Base-by-base conservation (phyloP, 805 yeast genomes). In the Hanseniaspora vineae region DNA sequence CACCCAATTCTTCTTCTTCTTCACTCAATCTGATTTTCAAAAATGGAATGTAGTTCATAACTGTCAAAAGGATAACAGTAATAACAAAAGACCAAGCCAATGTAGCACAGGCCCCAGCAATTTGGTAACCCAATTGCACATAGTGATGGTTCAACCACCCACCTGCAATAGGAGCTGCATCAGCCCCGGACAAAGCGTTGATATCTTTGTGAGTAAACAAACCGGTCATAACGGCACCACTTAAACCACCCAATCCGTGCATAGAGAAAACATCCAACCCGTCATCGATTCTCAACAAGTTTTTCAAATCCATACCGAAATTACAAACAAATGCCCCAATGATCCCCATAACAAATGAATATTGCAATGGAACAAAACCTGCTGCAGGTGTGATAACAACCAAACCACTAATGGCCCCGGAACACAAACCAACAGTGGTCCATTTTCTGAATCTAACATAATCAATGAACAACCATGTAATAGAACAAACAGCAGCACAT, bases 351-450 rank as follows among this genome's bases (percentile, higher is more conserved):
- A 84, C 77, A 42, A 87, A 80, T 2, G 96, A 77, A 50, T 88
- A 78, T 78, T 89, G 90, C 49, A 90, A 80, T 49, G 97, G 97
- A 45, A 90, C 96, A 61, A 71, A 89, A 53, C 97, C 97, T 18
- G 97, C 97, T 53, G 90, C 97, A 44, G 98, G 97, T 2, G 97
- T 90, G 53, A 90, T 81, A 61, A 92, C 92, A 44, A 92, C 97
- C 52, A 90, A 76, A 53, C 97, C 98, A 33, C 95, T 84, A 63
- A 92, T 78, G 51, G 88, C 83, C 59, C 98, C 98, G 46, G 88
- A 81, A 67, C 97, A 88, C 66, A 90, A 75, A 54, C 97, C 97
- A 47, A 87, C 88, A 29, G 95, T 80, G 49, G 96, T 85, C 90
- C 94, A 87, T 62, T 85, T 84, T 49, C 81, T 82, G 50, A 81